A percentile compares a stretch with the other conserved stretches of the same genome.
Conservation (phyloP, 2,329 filamentous ascomycete genomes). For the Fusarium sp. region DNA sequence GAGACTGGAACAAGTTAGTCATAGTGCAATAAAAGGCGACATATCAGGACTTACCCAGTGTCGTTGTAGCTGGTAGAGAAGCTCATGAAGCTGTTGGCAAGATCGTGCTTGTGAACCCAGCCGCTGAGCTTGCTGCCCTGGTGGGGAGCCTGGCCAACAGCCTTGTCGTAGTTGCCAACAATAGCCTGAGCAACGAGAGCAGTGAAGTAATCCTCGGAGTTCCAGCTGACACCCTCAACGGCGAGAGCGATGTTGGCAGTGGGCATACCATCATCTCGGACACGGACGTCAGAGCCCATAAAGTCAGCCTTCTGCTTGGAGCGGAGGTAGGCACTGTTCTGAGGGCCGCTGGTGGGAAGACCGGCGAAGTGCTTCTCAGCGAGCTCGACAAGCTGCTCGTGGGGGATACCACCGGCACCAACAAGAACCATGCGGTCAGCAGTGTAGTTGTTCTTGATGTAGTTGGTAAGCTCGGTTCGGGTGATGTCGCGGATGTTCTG, state of each 20-base stretch:
- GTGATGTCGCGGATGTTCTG: slow-evolving; percentile 98
- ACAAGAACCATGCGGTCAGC: slow-evolving; percentile 99
- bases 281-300: slow-evolving; percentile 93
- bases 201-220: slow-evolving; percentile 98
- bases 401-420: slow-evolving; percentile 91
- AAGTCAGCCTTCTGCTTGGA: slow-evolving; percentile 94
- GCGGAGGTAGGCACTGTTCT: slow-evolving; percentile 78
- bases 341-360: slow-evolving; percentile 80
- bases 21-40: not conserved
- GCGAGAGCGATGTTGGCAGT: slow-evolving; percentile 98
- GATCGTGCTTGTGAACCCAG: slow-evolving; percentile 91
- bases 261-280: slow-evolving; percentile 95
- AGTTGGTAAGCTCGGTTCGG: slow-evolving; percentile 88
- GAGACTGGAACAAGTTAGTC: slow-evolving; percentile 71
- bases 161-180: slow-evolving; percentile 99
- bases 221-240: slow-evolving; percentile 99
- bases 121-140: slow-evolving; percentile 98
- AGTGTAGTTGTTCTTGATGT: slow-evolving; percentile 99
- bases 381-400: slow-evolving; percentile 92
- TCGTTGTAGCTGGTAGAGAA: slow-evolving; percentile 99
- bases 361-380: slow-evolving; percentile 94
- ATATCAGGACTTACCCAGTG: slow-evolving; percentile 78
- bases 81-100: slow-evolving; percentile 99
- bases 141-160: slow-evolving; percentile 96
- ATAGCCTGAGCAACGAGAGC: slow-evolving; percentile 97